Evolutionary conservation across 2,329 filamentous ascomycete genomes (phyloP).

Genomic region (Pseudogymnoascus sp.): DNA sequence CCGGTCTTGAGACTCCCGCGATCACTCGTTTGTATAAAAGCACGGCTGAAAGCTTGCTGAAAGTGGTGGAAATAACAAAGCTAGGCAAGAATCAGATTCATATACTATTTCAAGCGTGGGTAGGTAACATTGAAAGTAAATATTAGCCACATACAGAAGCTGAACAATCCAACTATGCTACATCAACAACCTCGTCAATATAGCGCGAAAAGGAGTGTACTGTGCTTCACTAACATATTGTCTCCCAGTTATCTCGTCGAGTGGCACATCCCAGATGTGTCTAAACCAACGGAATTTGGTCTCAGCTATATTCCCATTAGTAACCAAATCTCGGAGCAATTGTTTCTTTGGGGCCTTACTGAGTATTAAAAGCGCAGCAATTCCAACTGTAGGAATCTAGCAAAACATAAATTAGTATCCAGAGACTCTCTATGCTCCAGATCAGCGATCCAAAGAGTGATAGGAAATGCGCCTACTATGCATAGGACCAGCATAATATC

Average conservation of each 20-base stretch:
- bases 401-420: neutral
- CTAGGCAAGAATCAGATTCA: neutral
- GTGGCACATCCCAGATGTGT: slow-evolving; percentile 9
- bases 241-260: neutral
- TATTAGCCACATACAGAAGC: neutral
- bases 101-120: neutral
- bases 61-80: neutral
- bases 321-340: neutral
- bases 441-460: neutral
- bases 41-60: slow-evolving; percentile 1
- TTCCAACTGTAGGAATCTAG: neutral
- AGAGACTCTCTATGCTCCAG: neutral
- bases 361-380: slow-evolving; percentile 1
- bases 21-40: slow-evolving; percentile 7
- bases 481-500: slow-evolving; percentile 8
- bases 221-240: slow-evolving; percentile 2
- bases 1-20: neutral
- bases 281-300: slow-evolving; percentile 5
- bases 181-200: neutral
- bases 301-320: neutral
- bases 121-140: neutral
- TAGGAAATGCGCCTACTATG: neutral
- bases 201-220: neutral
- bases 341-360: neutral
- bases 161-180: slow-evolving; percentile 1